Base-by-base conservation (phyloP, 2,329 filamentous ascomycete species). In the Sporothrix phasma region DNA sequence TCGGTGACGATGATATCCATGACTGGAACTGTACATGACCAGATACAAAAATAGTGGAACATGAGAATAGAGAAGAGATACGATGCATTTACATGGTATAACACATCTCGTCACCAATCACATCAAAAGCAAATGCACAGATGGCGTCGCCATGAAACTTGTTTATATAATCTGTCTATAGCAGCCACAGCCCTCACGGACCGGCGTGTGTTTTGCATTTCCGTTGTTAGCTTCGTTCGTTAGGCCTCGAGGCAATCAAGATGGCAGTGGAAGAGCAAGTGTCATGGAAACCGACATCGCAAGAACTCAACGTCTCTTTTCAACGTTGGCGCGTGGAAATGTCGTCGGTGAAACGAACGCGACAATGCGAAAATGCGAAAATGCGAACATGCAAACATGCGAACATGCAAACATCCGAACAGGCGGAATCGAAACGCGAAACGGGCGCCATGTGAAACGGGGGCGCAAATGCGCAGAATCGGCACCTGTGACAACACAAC, bases 401-500 rank as follows among this genome's bases (percentile, higher is more conserved):
- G n/a, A n/a, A n/a, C n/a, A n/a, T n/a, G n/a, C n/a, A n/a, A n/a
- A n/a, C n/a, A n/a, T n/a, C n/a, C n/a, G n/a, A n/a, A n/a, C n/a
- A n/a, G n/a, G n/a, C n/a, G 34, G 34, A 37, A 11, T 11, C 10
- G 34, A 8, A 51, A 34, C 26, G 47, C 47, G 47, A 26, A 5
- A 29, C 34, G 15, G 34, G 11, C 34, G 34, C 10, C 11, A 11
- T 37, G 10, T 3, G 15, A 37, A 37, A 13, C 34, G 17, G 34
- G 3, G 34, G 8, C 6, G 34, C 3, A 37, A 11, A n/a, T n/a
- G 47, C 29, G 51, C 51, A 39, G n/a, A 22, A 22, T 37, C 51
- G n/a, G 51, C 51, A 56, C 37, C 64, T 70, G 56, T 29, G 24
- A 19, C 6, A 17, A 8, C 34, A 29, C 4, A 34, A 26, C n/a